Evolutionary conservation across 352 stramenopile genomes (phyloP), one percentile per base, ranked within the genome.

Genomic region (Phytophthora quininea): DNA sequence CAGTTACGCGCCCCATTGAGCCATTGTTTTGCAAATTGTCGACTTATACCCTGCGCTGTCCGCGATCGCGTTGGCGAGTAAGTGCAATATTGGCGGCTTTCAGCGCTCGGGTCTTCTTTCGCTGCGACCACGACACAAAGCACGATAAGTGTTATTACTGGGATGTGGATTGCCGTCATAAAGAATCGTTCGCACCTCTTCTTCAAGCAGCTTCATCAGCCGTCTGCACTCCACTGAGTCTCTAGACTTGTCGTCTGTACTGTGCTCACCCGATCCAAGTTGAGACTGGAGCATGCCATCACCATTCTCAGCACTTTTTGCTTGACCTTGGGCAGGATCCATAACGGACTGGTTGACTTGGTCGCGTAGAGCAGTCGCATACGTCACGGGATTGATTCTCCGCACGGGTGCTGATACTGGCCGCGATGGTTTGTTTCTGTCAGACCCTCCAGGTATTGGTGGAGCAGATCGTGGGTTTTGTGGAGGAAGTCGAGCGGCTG

Each of bases 401-500:
- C 75, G 76, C 29, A 91, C 82, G n/a, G 87, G 87, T 7, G 87
- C 87, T 19, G 85, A 95, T 19, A 91, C 76, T 19, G 87, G 85
- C 15, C 85, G 74, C 12, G 69, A 58, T 5, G 66, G 19, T 12
- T 67, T 73, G 7, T 37, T 56, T 66, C 59, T 53, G 29, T 56
- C 38, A 40, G 50, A 51, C n/a, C 27, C 45, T 32, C 40, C 35
- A 53, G 43, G n/a, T 29, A 47, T 58, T 15, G 45, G 35, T 12
- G 54, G 30, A 48, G 49, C 47, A 48, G 64, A 53, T 12, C 46
- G 46, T 35, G 51, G 15, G 45, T 63, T 30, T 50, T 49, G 43
- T n/a, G 60, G 27, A 24, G 54, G 64, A 47, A 76, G 59, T 33
- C 64, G 58, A 52, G 54, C 62, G 48, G 67, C 67, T 40, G 52